These are phyloP conservation scores for Piper betle DNA, from an alignment of 164 flowering plant genomes.

Conservation along the genomic window DNA sequence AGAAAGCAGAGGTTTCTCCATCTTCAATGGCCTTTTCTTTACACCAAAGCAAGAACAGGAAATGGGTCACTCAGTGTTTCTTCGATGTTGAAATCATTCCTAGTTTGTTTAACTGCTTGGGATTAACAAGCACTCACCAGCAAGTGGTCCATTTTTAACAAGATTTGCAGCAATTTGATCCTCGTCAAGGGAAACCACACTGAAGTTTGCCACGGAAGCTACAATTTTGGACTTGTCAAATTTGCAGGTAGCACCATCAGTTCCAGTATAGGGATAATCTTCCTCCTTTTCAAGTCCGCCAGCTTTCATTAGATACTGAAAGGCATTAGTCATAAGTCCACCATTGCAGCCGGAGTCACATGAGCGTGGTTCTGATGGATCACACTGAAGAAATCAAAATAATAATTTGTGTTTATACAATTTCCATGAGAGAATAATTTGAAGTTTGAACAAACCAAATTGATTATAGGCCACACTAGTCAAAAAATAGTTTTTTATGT, in stretches of 20 bases:
- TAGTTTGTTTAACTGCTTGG: not conserved
- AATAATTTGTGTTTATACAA: not conserved
- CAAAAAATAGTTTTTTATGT: too few relatives aligned
- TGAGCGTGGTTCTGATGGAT: slow-evolving; percentile 57
- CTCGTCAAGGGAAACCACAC: slow-evolving; percentile 89
- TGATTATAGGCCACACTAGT: too few relatives aligned
- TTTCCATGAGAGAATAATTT: too few relatives aligned
- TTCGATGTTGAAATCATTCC: too few relatives aligned
- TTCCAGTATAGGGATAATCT: slow-evolving; percentile 93
- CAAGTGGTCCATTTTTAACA: slow-evolving; percentile 89
- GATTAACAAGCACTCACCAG: slow-evolving; percentile 27
- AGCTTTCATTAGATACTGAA: slow-evolving; percentile 72
- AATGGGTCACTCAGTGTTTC: too few relatives aligned
- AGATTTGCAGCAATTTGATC: slow-evolving; percentile 95
- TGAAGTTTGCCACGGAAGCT: slow-evolving; percentile 77
- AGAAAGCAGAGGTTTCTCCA: too few relatives aligned
- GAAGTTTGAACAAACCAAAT: too few relatives aligned
- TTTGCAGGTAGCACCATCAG: slow-evolving; percentile 65
- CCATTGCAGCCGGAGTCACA: slow-evolving; percentile 95
- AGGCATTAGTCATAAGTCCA: slow-evolving; percentile 93
- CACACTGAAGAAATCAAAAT: slow-evolving; percentile 52
- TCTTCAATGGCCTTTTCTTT: too few relatives aligned
- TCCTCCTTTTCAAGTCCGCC: slow-evolving; percentile 88
- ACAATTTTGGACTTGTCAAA: slow-evolving; percentile 80
- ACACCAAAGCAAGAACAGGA: too few relatives aligned